A percentile compares a stretch with the other conserved stretches of the same genome.
Conservation (phyloP, 148 eudicot species). For the Camellia lanceoleosa region DNA sequence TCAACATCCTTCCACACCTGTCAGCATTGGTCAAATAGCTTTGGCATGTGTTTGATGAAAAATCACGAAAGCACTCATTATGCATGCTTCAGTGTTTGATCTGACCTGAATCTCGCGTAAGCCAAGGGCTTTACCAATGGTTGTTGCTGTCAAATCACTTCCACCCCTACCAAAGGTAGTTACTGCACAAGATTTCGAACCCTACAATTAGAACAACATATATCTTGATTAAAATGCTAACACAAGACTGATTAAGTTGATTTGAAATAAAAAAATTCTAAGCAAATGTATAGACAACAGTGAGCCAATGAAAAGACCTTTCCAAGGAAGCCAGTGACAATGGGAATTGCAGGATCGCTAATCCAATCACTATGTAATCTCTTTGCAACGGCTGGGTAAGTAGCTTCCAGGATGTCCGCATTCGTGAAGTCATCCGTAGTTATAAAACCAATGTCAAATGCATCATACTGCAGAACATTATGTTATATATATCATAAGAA, state of each 20-base stretch:
- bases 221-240: not conserved
- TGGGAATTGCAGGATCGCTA: conserved; percentile 72
- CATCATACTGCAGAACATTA: conserved; percentile 71
- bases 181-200: conserved; percentile 75
- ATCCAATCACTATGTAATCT: conserved; percentile 66
- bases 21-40: not conserved
- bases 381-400: conserved; percentile 86
- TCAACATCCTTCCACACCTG: conserved; percentile 98
- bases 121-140: conserved; percentile 86
- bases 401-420: conserved; percentile 90
- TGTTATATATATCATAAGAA: not conserved
- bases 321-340: conserved; percentile 91
- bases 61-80: not conserved
- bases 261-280: not conserved
- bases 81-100: not conserved
- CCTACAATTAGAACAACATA: conserved; percentile 38
- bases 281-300: not conserved
- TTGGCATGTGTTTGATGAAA: not conserved
- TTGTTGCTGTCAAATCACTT: conserved; percentile 93
- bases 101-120: conserved; percentile 83
- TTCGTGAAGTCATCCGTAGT: conserved; percentile 91
- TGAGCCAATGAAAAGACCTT: conserved; percentile 44
- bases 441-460: conserved; percentile 78
- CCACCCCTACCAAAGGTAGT: conserved; percentile 95
- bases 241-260: not conserved